Conservation (phyloP, 805 yeast species). For the Yamadazyma insecticola region DNA sequence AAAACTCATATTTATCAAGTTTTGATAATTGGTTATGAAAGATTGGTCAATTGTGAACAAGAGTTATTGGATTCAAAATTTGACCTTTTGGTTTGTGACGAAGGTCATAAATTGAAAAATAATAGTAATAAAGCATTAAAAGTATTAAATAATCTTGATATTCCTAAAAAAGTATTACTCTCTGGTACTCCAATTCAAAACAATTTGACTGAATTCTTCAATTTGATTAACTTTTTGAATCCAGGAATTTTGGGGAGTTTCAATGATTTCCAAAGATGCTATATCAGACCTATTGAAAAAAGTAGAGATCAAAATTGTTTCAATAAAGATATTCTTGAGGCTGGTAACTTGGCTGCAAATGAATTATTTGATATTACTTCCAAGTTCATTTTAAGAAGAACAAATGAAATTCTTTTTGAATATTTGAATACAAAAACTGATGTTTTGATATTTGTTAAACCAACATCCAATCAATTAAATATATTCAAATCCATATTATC, state of each 20-base stretch:
- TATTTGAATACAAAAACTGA: conserved; percentile 76
- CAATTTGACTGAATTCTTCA: conserved; percentile 78
- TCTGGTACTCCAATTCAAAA: conserved; percentile 95
- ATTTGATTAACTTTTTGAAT: conserved; percentile 75
- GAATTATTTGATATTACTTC: conserved; percentile 62
- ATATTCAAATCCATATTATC: conserved; percentile 47
- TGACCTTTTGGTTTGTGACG: conserved; percentile 87
- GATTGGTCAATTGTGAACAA: conserved; percentile 50
- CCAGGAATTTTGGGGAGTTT: conserved; percentile 75
- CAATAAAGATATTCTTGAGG: conserved; percentile 41
- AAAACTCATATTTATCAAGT: conserved; percentile 75
- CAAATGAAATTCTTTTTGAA: conserved; percentile 49
- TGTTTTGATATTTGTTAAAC: conserved; percentile 69
- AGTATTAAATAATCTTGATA: conserved; percentile 50
- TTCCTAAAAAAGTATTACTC: conserved; percentile 56
- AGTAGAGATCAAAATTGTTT: conserved; percentile 62
- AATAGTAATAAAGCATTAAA: conserved; percentile 66
- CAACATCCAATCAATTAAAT: conserved; percentile 55
- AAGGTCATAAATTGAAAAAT: conserved; percentile 87
- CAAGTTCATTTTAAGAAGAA: conserved; percentile 68
- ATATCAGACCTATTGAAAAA: conserved; percentile 62
- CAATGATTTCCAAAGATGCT: conserved; percentile 54
- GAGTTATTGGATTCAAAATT: conserved; percentile 45
- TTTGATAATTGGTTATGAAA: conserved; percentile 84
- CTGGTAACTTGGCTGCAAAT: conserved; percentile 60